A percentile compares a stretch with the other conserved stretches of the same genome.
Evolutionary conservation across 352 stramenopile genomes (phyloP).

Genomic region (Phytophthora europaea): DNA sequence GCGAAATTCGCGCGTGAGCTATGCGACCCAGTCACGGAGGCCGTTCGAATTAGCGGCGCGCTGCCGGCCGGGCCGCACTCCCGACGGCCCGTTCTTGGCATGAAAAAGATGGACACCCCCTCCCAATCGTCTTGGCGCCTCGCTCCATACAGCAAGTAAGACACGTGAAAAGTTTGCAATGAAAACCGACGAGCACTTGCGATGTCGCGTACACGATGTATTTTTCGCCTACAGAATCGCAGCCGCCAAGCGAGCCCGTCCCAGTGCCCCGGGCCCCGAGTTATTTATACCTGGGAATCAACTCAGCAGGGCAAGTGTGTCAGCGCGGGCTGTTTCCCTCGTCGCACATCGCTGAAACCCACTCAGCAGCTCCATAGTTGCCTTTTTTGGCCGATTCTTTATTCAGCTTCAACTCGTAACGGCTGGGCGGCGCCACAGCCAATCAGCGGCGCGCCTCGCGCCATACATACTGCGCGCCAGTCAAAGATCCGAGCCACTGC

Average conservation of each 20-base stretch:
- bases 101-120: not conserved
- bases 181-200: slow-evolving; percentile 15
- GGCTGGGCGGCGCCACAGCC: slow-evolving; percentile 24
- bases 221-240: slow-evolving; percentile 8
- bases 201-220: not conserved
- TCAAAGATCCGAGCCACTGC: slow-evolving; percentile 18
- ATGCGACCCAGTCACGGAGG: slow-evolving; percentile 18
- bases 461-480: slow-evolving; percentile 26
- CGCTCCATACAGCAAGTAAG: not conserved
- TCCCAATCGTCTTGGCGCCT: not conserved
- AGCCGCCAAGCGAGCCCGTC: slow-evolving; percentile 8
- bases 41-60: slow-evolving; percentile 1
- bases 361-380: slow-evolving; percentile 13
- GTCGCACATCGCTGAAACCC: slow-evolving; percentile 28
- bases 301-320: slow-evolving; percentile 19
- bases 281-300: slow-evolving; percentile 13
- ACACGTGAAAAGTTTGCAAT: not conserved
- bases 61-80: not conserved
- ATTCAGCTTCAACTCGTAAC: slow-evolving; percentile 42
- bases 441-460: slow-evolving; percentile 28
- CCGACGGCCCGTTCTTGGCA: slow-evolving; percentile 10
- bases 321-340: slow-evolving; percentile 2
- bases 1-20: slow-evolving; percentile 15
- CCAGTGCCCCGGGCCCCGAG: slow-evolving; percentile 12
- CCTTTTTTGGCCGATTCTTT: slow-evolving; percentile 35